phyloP scores from a whole-genome alignment of 495 filamentous ascomycete genomes.

The Lophiostoma macrostomum region DNA sequence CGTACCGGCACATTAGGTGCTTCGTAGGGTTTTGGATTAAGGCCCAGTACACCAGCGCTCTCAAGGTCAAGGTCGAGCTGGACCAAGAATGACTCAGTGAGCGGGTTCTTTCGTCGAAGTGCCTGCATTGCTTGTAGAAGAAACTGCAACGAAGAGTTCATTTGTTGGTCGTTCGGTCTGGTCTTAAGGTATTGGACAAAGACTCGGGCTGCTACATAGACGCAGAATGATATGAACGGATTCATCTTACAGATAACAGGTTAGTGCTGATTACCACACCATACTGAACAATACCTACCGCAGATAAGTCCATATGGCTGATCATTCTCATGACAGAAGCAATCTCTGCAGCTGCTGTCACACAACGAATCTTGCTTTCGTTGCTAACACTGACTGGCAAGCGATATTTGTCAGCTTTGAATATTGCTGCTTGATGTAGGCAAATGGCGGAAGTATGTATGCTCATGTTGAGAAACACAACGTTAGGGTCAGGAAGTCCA shows the following conservation, averaged over 20 bases:
- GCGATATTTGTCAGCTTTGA: slow-evolving; percentile 88
- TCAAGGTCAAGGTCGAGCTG: slow-evolving; percentile 92
- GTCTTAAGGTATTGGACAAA: slow-evolving; percentile 95
- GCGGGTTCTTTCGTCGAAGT: slow-evolving; percentile 80
- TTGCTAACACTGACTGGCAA: slow-evolving; percentile 72
- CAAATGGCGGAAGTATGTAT: slow-evolving; percentile 97
- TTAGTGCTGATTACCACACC: no score
- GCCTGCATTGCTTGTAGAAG: slow-evolving; percentile 85
- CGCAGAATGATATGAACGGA: slow-evolving; percentile 90
- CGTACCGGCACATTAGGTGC: not conserved
- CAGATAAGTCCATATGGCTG: slow-evolving; percentile 79
- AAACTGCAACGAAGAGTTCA: slow-evolving; percentile 81
- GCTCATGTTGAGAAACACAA: slow-evolving; percentile 94
- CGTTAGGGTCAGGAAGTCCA: slow-evolving; percentile 75
- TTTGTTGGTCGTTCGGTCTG: slow-evolving; percentile 77
- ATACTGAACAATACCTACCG: no score
- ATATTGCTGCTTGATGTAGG: slow-evolving; percentile 95
- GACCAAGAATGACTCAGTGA: slow-evolving; percentile 92
- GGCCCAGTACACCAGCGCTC: slow-evolving; percentile 45
- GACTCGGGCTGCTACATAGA: slow-evolving; percentile 91
- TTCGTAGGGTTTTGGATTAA: slow-evolving; percentile 16
- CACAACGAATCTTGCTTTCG: slow-evolving; percentile 89
- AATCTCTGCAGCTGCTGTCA: slow-evolving; percentile 90
- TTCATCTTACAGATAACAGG: slow-evolving; percentile 95
- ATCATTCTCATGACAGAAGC: slow-evolving; percentile 96